Evolutionary conservation across 208 protist species (phyloP).

Genomic region (Crithidia sp.): DNA sequence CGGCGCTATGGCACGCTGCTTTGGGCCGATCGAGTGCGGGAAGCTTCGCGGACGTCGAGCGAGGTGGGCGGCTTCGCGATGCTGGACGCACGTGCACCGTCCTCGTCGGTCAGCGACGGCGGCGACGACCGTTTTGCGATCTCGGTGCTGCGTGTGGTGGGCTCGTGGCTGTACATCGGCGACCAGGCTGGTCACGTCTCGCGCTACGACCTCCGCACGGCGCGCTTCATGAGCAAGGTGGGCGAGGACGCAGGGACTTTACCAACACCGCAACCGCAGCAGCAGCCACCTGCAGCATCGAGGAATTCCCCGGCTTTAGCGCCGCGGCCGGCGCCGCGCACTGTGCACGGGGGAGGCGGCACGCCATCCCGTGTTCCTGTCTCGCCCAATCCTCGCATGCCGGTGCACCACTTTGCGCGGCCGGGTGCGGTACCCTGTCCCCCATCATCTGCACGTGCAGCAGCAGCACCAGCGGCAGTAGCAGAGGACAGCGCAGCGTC

Average conservation of each 20-base stretch:
- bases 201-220: constrained; percentile 26
- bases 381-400: constrained; percentile 18
- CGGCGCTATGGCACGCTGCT: constrained; percentile 9
- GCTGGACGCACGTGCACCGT: not conserved
- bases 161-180: constrained; percentile 31
- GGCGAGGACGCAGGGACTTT: not conserved
- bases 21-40: constrained; percentile 17
- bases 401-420: constrained; percentile 16
- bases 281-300: not conserved
- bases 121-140: not conserved
- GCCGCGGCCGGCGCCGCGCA: not conserved
- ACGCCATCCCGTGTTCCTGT: not conserved
- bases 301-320: not conserved
- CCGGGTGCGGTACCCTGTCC: not conserved
- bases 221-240: constrained; percentile 6
- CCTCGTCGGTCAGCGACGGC: not conserved
- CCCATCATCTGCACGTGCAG: too few species aligned
- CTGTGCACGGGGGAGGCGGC: not conserved
- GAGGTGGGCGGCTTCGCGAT: not conserved
- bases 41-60: not conserved
- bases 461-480: too few species aligned
- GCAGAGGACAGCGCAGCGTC: too few species aligned
- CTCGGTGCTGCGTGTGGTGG: constrained; percentile 23
- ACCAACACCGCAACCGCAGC: not conserved
- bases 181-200: constrained; percentile 30